These are phyloP conservation scores for Ophiocordyceps camponoti-rufipedis DNA, from an alignment of 2,329 filamentous ascomycete species.

Conservation along the genomic window DNA sequence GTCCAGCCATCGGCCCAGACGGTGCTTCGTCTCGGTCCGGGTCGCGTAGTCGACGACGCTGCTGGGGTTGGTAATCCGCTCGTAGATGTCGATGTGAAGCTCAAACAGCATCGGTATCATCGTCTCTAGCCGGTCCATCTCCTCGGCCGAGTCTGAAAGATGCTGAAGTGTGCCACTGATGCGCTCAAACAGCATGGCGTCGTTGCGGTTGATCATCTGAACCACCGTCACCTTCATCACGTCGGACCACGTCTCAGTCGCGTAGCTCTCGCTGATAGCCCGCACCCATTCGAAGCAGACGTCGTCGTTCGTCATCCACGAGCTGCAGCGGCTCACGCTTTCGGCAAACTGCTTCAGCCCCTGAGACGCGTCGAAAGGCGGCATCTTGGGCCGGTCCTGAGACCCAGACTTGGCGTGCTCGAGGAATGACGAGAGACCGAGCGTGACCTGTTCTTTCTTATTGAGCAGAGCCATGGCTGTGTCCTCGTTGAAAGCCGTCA, in stretches of 20 bases:
- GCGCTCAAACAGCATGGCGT: slow-evolving; percentile 31
- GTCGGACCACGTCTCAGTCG: slow-evolving; percentile 37
- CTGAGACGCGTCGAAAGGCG: slow-evolving; percentile 31
- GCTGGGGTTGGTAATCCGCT: slow-evolving; percentile 37
- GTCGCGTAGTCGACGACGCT: slow-evolving; percentile 31
- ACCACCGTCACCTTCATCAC: slow-evolving; percentile 36
- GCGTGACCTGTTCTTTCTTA: slow-evolving; percentile 31
- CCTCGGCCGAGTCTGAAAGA: slow-evolving; percentile 7
- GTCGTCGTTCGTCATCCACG: slow-evolving; percentile 37
- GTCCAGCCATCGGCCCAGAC: slow-evolving; percentile 32
- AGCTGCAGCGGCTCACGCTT: slow-evolving; percentile 20
- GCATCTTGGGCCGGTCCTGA: slow-evolving; percentile 26
- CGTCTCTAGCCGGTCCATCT: slow-evolving; percentile 17
- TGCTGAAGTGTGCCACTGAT: slow-evolving; percentile 23
- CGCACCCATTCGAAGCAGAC: slow-evolving; percentile 40
- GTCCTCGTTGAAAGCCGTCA: slow-evolving; percentile 35
- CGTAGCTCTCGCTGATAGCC: slow-evolving; percentile 30
- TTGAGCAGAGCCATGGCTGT: slow-evolving; percentile 31
- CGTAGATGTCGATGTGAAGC: slow-evolving; percentile 41
- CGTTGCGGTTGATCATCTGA: slow-evolving; percentile 34
- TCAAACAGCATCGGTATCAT: slow-evolving; percentile 42
- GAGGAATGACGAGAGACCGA: slow-evolving; percentile 42
- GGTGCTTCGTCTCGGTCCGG: slow-evolving; percentile 28
- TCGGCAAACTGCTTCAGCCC: slow-evolving; percentile 34
- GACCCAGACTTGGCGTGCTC: slow-evolving; percentile 42